phyloP scores from a whole-genome alignment of 1,284 basidiomycete species.

The Pyrrhoderma lamaoense region DNA sequence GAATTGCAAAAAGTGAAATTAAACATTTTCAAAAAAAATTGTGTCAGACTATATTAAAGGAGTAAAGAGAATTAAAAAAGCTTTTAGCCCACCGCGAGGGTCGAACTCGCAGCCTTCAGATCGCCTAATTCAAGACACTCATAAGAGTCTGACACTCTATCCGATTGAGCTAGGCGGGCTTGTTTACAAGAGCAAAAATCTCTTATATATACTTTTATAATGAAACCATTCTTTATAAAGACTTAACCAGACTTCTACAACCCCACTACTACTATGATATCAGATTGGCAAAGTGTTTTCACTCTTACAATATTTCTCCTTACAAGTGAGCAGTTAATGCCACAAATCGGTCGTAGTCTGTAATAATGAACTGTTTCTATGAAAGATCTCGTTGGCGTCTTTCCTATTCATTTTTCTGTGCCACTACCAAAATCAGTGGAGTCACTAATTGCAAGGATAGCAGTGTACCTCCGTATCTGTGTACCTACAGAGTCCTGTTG shows the following conservation, averaged over 20 bases:
- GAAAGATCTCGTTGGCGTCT: constrained; percentile 57
- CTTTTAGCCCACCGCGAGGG: constrained; percentile 78
- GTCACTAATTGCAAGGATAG: constrained; percentile 1
- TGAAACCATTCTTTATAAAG: too few species aligned
- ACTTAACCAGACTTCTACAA: too few species aligned
- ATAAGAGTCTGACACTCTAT: constrained; percentile 73
- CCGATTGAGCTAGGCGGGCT: constrained; percentile 84
- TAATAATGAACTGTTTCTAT: constrained; percentile 1
- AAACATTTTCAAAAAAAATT: background rate
- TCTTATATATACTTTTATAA: too few species aligned
- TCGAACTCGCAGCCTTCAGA: constrained; percentile 90
- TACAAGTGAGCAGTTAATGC: constrained; percentile 44
- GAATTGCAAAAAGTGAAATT: background rate
- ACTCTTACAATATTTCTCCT: constrained; percentile 14
- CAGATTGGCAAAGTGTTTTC: constrained; percentile 13
- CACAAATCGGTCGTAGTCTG: background rate
- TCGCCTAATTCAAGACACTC: constrained; percentile 21
- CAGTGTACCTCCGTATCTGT: constrained; percentile 18
- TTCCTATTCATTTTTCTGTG: constrained; percentile 50
- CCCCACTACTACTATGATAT: constrained; percentile 10
- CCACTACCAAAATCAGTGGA: constrained; percentile 24
- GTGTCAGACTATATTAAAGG: background rate
- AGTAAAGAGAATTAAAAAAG: background rate
- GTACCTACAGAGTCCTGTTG: constrained; percentile 16
- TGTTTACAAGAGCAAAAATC: too few species aligned